Percentiles rank a stretch among this genome's conserved stretches.
Conservation (phyloP, 1,284 basidiomycete genomes). For the Ganoderma sinense region DNA sequence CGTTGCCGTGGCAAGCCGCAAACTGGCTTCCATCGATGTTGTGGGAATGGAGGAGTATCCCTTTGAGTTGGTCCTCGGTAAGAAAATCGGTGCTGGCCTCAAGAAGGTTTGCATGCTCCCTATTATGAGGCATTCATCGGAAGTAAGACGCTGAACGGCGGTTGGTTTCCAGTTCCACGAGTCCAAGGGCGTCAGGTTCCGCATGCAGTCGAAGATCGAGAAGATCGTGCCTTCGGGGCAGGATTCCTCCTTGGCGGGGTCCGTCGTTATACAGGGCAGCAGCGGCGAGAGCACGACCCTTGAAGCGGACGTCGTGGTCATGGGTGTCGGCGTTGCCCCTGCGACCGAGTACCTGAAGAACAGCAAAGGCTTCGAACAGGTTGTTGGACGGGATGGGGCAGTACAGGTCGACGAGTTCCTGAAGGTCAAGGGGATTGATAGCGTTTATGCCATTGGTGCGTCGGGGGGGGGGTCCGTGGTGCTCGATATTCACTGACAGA, state of each 20-base stretch:
- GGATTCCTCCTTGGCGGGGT: constrained; percentile 55
- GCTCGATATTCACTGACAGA: too few relatives aligned
- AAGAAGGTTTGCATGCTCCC: constrained; percentile 65
- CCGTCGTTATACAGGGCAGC: constrained; percentile 57
- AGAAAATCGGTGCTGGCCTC: constrained; percentile 81
- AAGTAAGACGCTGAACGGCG: neutral
- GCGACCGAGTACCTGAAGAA: constrained; percentile 85
- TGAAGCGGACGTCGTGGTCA: constrained; percentile 82
- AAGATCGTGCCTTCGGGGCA: constrained; percentile 71
- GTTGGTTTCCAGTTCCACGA: constrained; percentile 67
- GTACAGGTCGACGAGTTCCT: constrained; percentile 86
- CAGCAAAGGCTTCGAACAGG: constrained; percentile 61
- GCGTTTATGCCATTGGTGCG: constrained; percentile 86
- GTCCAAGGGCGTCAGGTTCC: constrained; percentile 85
- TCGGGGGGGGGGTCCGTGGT: neutral
- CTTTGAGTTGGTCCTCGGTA: constrained; percentile 84
- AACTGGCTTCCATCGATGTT: constrained; percentile 81
- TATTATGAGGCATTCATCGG: neutral
- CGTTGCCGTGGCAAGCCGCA: constrained; percentile 76
- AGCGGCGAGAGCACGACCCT: constrained; percentile 67
- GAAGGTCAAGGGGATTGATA: constrained; percentile 64
- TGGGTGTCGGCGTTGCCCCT: constrained; percentile 91
- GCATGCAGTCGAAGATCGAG: constrained; percentile 79
- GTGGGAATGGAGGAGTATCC: constrained; percentile 89
- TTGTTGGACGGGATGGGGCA: constrained; percentile 81